Conservation (phyloP, 2,329 filamentous ascomycete genomes). For the Fusarium pilosicola region DNA sequence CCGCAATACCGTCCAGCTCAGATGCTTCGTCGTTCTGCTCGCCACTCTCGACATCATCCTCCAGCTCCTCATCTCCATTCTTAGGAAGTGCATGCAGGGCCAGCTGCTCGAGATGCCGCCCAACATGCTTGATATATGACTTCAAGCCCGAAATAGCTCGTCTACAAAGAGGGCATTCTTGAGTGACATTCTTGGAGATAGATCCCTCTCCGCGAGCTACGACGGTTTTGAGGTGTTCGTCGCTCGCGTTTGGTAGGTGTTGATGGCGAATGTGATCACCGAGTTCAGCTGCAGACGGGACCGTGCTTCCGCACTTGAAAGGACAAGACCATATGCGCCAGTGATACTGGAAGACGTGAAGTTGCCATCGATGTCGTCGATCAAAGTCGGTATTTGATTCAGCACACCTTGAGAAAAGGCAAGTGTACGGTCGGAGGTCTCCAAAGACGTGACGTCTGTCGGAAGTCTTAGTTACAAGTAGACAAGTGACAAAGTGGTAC, state of each 20-base stretch:
- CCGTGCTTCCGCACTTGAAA: background rate
- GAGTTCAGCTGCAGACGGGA: rapidly evolving
- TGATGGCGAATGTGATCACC: rapidly evolving
- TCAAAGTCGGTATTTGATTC: constrained; percentile 33
- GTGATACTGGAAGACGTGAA: constrained; percentile 39
- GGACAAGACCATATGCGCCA: constrained; percentile 41
- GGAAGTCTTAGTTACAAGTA: rapidly evolving
- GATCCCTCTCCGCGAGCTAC: background rate
- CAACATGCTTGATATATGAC: background rate
- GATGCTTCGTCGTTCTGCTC: background rate
- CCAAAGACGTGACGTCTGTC: too few relatives aligned
- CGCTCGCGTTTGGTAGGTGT: background rate
- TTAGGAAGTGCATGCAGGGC: background rate
- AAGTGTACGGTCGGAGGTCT: constrained; percentile 53
- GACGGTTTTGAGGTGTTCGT: rapidly evolving
- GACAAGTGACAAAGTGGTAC: background rate
- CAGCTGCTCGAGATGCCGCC: background rate
- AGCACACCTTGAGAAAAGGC: constrained; percentile 44
- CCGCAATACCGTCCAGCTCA: rapidly evolving
- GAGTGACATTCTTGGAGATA: rapidly evolving
- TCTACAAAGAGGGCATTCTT: background rate
- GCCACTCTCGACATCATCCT: background rate
- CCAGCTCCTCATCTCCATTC: background rate
- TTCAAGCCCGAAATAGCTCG: background rate
- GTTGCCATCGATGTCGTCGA: constrained; percentile 38